Percentiles rank a stretch among this genome's conserved stretches.
These are phyloP conservation scores for Aspergillus biplanus DNA, from an alignment of 495 filamentous ascomycete genomes.

Conservation along the genomic window DNA sequence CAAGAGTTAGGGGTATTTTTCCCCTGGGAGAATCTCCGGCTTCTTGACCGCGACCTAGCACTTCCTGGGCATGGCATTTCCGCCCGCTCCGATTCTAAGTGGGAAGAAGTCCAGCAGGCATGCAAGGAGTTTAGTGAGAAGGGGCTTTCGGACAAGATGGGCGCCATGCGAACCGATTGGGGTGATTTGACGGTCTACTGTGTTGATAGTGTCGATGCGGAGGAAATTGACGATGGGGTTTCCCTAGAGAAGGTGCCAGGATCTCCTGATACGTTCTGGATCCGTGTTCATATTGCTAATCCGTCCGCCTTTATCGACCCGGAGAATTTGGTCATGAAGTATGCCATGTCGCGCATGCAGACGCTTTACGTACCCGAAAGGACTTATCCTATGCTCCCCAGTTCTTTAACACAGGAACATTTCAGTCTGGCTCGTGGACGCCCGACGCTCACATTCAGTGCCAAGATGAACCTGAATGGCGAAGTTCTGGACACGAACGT, in stretches of 20 bases:
- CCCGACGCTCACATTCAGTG: slow-evolving; percentile 82
- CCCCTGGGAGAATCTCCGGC: slow-evolving; percentile 77
- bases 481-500: slow-evolving; percentile 72
- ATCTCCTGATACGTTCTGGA: slow-evolving; percentile 67
- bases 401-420: slow-evolving; percentile 53
- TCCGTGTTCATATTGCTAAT: slow-evolving; percentile 91
- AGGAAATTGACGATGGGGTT: slow-evolving; percentile 89
- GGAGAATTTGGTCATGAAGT: slow-evolving; percentile 59
- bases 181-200: slow-evolving; percentile 73
- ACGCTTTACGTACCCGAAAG: slow-evolving; percentile 78
- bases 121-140: slow-evolving; percentile 32
- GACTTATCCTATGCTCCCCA: slow-evolving; percentile 74
- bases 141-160: slow-evolving; percentile 52
- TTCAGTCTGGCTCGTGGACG: slow-evolving; percentile 72
- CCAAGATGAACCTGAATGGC: slow-evolving; percentile 67
- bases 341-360: slow-evolving; percentile 64
- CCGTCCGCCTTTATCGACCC: slow-evolving; percentile 78
- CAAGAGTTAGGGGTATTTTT: slow-evolving; percentile 83
- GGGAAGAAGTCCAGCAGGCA: slow-evolving; percentile 33
- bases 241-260: slow-evolving; percentile 70
- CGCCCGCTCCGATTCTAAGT: slow-evolving; percentile 34
- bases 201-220: slow-evolving; percentile 71
- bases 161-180: slow-evolving; percentile 70
- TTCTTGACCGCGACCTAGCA: slow-evolving; percentile 63
- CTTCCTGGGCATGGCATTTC: slow-evolving; percentile 58